These are phyloP conservation scores for Pythium oligandrum DNA, from an alignment of 352 stramenopile genomes.

Conservation along the genomic window DNA sequence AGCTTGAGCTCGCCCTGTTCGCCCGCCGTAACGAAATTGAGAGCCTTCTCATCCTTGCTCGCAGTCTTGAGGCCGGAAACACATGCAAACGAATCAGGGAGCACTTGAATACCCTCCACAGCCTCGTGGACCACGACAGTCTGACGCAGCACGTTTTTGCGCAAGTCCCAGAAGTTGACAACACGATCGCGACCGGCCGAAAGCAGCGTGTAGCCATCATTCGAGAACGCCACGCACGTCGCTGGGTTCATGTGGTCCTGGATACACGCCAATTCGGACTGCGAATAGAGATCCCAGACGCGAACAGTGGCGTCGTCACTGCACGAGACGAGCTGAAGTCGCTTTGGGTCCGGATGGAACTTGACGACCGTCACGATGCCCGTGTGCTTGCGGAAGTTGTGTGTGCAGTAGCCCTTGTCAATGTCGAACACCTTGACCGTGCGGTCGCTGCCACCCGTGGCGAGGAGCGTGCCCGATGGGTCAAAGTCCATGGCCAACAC, in stretches of 20 bases:
- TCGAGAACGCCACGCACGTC: conserved; percentile 90
- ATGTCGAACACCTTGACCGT: conserved; percentile 94
- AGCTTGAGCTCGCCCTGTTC: conserved; percentile 88
- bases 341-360: conserved; percentile 73
- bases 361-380: conserved; percentile 86
- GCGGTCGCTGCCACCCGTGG: conserved; percentile 95
- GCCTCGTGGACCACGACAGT: conserved; percentile 94
- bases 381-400: conserved; percentile 88
- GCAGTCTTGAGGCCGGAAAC: conserved; percentile 19
- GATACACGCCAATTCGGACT: conserved; percentile 86
- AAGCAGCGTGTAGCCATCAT: conserved; percentile 80
- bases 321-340: conserved; percentile 66
- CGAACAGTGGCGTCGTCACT: conserved; percentile 75
- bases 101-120: conserved; percentile 91
- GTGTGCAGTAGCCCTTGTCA: conserved; percentile 90
- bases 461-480: conserved; percentile 89
- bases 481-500: conserved; percentile 88
- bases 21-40: conserved; percentile 92
- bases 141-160: conserved; percentile 79
- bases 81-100: conserved; percentile 64
- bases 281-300: conserved; percentile 81
- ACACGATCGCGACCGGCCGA: conserved; percentile 92
- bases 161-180: conserved; percentile 89
- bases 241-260: conserved; percentile 94
- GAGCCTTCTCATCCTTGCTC: conserved; percentile 48